Conservation (phyloP, 1,284 basidiomycete genomes). For the Ceratobasidium sp. region DNA sequence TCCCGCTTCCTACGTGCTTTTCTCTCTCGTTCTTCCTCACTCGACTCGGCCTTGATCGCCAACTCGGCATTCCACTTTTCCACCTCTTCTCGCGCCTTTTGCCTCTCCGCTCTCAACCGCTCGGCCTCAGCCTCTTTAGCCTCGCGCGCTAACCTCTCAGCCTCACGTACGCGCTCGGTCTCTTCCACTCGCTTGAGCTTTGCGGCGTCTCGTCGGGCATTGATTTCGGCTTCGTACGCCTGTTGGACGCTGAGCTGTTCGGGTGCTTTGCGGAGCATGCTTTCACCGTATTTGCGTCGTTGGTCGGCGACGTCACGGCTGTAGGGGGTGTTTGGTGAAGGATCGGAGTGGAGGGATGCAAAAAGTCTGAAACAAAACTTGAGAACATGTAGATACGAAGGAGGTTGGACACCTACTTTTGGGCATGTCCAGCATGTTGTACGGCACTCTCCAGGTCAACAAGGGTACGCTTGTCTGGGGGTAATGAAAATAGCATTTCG, state of each 20-base stretch:
- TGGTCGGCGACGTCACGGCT: conserved; percentile 88
- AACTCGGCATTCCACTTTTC: conserved; percentile 78
- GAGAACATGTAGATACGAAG: background rate
- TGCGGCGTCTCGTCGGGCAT: conserved; percentile 80
- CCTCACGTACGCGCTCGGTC: conserved; percentile 66
- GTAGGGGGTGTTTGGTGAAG: conserved; percentile 80
- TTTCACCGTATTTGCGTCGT: conserved; percentile 87
- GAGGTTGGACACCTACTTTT: conserved; percentile 69
- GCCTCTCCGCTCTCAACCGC: conserved; percentile 68
- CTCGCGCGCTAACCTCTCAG: conserved; percentile 64
- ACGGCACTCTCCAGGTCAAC: conserved; percentile 83
- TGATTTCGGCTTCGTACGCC: conserved; percentile 78
- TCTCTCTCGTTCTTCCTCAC: conserved; percentile 80
- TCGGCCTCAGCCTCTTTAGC: conserved; percentile 59
- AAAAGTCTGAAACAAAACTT: conserved; percentile 70
- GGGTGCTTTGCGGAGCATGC: conserved; percentile 81
- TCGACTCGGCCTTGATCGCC: conserved; percentile 64
- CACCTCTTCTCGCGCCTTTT: conserved; percentile 80
- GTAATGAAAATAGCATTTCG: conserved; percentile 83
- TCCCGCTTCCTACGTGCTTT: conserved; percentile 69
- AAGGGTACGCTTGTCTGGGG: conserved; percentile 79
- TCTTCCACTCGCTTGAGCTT: conserved; percentile 76
- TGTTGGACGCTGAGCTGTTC: conserved; percentile 81
- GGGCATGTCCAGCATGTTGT: conserved; percentile 86
- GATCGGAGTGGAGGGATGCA: conserved; percentile 81